Evolutionary conservation across 2,329 filamentous ascomycete species (phyloP).

Genomic region (Arthrobotrys iridis): DNA sequence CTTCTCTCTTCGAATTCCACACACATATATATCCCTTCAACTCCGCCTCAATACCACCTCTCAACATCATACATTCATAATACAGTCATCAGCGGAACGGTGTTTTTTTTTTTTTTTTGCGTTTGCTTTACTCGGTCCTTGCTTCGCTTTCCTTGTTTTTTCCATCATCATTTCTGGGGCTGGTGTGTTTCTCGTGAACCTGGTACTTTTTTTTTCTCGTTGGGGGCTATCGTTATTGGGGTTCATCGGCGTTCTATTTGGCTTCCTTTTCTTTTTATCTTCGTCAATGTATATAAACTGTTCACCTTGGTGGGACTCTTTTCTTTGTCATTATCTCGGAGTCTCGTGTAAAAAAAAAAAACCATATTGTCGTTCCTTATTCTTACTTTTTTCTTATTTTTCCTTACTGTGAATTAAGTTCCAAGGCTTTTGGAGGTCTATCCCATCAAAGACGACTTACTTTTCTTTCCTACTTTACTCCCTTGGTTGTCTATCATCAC

Average conservation of each 20-base stretch:
- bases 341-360: constrained; percentile 37
- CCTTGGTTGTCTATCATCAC: not conserved
- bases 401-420: not conserved
- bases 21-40: constrained; percentile 21
- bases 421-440: not conserved
- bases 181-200: not conserved
- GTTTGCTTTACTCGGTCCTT: not conserved
- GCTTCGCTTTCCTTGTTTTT: not conserved
- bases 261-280: constrained; percentile 7
- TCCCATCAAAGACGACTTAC: not conserved
- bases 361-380: not conserved
- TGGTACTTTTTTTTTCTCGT: constrained; percentile 1
- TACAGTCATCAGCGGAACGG: constrained; percentile 42
- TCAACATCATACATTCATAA: not conserved
- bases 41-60: not conserved
- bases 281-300: constrained; percentile 31
- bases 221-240: constrained; percentile 1
- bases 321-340: constrained; percentile 6
- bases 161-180: not conserved
- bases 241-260: constrained; percentile 18
- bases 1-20: constrained; percentile 1
- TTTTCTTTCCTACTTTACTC: not conserved
- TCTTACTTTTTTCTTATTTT: not conserved
- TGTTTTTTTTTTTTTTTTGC: constrained; percentile 13
- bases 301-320: constrained; percentile 20